A percentile compares a stretch with the other conserved stretches of the same genome.
Evolutionary conservation across 306 rosid genomes (phyloP).

Genomic region (Albizia julibrissin): DNA sequence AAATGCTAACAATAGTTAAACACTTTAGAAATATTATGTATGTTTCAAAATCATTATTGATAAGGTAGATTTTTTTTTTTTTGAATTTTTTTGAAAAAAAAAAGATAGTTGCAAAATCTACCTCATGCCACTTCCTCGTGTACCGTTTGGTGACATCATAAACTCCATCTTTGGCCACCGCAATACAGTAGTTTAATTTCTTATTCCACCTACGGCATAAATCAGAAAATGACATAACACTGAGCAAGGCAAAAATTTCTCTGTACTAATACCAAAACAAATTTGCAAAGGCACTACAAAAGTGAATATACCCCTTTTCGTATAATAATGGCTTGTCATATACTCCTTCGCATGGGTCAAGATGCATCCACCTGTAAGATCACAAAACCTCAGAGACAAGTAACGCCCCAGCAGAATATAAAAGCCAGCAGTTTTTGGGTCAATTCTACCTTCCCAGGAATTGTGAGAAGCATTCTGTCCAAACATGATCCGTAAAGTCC

Average conservation of each 20-base stretch:
- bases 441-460: conserved; percentile 66
- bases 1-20: conserved; percentile 16
- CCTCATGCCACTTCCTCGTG: conserved; percentile 95
- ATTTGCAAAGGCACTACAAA: background rate
- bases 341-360: conserved; percentile 90
- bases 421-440: conserved; percentile 19
- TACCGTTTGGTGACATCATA: conserved; percentile 90
- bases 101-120: conserved; percentile 33
- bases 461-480: conserved; percentile 95
- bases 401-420: conserved; percentile 1
- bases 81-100: background rate
- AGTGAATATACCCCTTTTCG: conserved; percentile 76
- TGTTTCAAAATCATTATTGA: background rate
- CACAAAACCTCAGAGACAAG: conserved; percentile 37
- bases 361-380: conserved; percentile 93
- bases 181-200: conserved; percentile 75
- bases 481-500: conserved; percentile 87
- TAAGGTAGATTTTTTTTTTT: background rate
- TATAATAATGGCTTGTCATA: conserved; percentile 87
- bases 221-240: conserved; percentile 1
- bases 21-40: conserved; percentile 2
- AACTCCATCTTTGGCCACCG: conserved; percentile 76
- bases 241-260: conserved; percentile 12
- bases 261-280: conserved; percentile 16
- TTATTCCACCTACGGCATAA: conserved; percentile 75